A percentile compares a stretch with the other conserved stretches of the same genome.
phyloP scores from a whole-genome alignment of 108 stramenopile species.

The Asterionellopsis glacialis region DNA sequence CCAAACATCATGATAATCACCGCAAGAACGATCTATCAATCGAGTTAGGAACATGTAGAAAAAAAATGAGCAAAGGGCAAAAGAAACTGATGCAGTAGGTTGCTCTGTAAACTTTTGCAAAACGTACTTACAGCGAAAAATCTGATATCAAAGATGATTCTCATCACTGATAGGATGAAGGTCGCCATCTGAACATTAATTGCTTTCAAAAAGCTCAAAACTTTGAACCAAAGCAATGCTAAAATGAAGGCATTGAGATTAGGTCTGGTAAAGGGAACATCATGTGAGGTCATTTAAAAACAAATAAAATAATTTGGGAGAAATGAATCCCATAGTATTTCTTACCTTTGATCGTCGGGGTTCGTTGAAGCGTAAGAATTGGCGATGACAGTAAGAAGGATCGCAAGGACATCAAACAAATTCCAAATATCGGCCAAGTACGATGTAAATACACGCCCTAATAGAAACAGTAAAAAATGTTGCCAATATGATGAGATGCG shows the following conservation, averaged over 20 bases:
- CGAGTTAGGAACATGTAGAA: conserved; percentile 18
- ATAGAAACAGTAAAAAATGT: too few relatives aligned
- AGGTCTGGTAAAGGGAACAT: conserved; percentile 1
- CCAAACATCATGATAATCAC: conserved; percentile 31
- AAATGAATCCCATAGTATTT: too few relatives aligned
- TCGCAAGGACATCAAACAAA: conserved; percentile 15
- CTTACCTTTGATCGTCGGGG: neutral
- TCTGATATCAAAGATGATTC: conserved; percentile 19
- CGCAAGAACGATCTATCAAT: conserved; percentile 16
- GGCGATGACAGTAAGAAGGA: conserved; percentile 3
- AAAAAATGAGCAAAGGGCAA: conserved; percentile 15
- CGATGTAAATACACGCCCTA: conserved; percentile 3
- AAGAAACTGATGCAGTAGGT: neutral
- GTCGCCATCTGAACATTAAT: conserved; percentile 49
- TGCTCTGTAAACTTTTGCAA: neutral
- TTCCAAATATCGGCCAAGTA: conserved; percentile 18
- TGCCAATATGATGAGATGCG: too few relatives aligned
- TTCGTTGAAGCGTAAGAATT: neutral
- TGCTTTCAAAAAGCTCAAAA: conserved; percentile 38
- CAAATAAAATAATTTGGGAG: too few relatives aligned
- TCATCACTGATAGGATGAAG: conserved; percentile 37
- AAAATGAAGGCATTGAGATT: conserved; percentile 25
- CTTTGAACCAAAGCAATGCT: conserved; percentile 39
- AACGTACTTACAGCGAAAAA: neutral
- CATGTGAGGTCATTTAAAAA: too few relatives aligned